A percentile compares a stretch with the other conserved stretches of the same genome.
phyloP scores from a whole-genome alignment of 2,329 filamentous ascomycete species.

The Teratosphaeria zuluensis region DNA sequence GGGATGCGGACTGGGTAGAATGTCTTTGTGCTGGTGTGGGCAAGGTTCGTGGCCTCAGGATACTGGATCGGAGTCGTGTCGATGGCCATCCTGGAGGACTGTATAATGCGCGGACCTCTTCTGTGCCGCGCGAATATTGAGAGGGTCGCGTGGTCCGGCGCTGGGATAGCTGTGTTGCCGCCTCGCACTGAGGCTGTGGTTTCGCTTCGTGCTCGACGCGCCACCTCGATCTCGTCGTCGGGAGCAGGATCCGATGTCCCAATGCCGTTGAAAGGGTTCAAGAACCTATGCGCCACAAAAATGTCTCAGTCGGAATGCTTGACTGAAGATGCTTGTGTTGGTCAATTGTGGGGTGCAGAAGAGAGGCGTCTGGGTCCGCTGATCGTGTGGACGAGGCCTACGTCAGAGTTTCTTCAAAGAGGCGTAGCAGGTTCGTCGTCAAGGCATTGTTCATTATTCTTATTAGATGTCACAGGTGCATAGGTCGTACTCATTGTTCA shows the following conservation, averaged over 20 bases:
- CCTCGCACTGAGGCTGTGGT: not conserved
- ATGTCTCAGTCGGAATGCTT: not conserved
- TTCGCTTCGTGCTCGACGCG: not conserved
- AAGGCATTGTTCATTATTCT: not conserved
- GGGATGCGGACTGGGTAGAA: slow-evolving; percentile 42
- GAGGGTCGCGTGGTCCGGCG: not conserved
- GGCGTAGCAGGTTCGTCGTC: not conserved
- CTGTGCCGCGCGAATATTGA: not conserved
- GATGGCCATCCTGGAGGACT: not conserved
- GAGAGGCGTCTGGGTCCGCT: not conserved
- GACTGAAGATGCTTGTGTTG: not conserved
- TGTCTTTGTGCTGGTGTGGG: slow-evolving; percentile 30
- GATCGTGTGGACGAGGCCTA: not conserved
- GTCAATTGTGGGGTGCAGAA: not conserved
- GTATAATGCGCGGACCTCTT: not conserved
- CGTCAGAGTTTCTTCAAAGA: not conserved
- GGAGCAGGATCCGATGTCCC: not conserved
- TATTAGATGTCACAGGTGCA: not conserved
- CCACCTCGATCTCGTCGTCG: not conserved
- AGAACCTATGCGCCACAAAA: not conserved
- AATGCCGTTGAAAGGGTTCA: not conserved
- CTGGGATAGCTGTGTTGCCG: not conserved
- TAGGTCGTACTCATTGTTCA: not conserved
- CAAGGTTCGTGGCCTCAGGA: slow-evolving; percentile 38
- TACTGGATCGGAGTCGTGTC: slow-evolving; percentile 12